These are phyloP conservation scores for Jackrogersella minutella DNA, from an alignment of 495 filamentous ascomycete species.

Conservation along the genomic window DNA sequence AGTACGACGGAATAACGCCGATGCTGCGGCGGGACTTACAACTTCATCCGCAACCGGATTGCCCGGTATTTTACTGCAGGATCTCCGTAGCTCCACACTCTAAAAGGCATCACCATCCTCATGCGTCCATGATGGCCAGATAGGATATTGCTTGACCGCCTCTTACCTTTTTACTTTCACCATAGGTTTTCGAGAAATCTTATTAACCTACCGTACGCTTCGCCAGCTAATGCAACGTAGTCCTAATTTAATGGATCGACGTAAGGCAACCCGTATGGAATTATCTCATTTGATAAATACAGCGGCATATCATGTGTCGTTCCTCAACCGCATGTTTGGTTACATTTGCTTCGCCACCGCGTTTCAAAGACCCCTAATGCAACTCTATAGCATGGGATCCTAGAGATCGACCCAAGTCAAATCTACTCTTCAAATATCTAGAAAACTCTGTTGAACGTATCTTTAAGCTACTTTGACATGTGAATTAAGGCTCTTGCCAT, in stretches of 20 bases:
- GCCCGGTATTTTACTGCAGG: background rate
- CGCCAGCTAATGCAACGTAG: background rate
- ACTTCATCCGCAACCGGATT: conserved; percentile 25
- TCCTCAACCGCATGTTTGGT: background rate
- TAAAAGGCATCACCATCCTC: background rate
- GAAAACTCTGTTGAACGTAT: no score
- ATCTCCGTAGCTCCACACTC: conserved; percentile 15
- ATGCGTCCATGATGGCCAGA: background rate
- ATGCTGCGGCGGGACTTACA: conserved; percentile 11
- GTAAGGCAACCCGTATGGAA: conserved; percentile 7
- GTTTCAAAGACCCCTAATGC: conserved; percentile 1
- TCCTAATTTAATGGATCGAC: background rate
- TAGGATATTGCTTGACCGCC: background rate
- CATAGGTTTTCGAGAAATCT: background rate
- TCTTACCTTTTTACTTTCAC: background rate
- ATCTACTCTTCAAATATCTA: no score
- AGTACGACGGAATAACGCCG: conserved; percentile 18
- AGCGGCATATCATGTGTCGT: background rate
- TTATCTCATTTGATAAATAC: conserved; percentile 6
- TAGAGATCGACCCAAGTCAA: background rate
- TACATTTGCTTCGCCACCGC: background rate
- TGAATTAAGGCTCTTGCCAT: background rate
- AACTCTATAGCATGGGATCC: background rate
- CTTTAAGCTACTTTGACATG: no score
- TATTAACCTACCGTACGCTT: background rate